phyloP scores from a whole-genome alignment of 2,329 filamentous ascomycete genomes.

The Penicillium corylophilum region DNA sequence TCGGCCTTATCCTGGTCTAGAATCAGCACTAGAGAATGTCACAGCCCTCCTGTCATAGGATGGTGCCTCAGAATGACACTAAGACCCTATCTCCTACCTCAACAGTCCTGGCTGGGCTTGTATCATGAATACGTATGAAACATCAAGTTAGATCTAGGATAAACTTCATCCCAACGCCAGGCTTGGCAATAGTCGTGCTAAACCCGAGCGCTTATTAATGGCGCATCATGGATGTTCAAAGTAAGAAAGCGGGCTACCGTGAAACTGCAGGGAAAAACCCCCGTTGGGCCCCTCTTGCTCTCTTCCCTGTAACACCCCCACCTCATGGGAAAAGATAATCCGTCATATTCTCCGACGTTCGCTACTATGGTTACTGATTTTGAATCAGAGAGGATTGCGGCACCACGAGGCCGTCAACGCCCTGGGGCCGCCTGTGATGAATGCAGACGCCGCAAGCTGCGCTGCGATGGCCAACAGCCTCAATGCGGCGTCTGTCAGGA shows the following conservation, averaged over 20 bases:
- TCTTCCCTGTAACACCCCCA: neutral
- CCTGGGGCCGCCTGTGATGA: conserved; percentile 21
- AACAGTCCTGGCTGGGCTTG: neutral
- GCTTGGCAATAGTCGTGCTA: neutral
- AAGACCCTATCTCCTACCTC: neutral
- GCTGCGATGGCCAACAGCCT: conserved; percentile 58
- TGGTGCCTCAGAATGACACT: neutral
- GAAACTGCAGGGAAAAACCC: neutral
- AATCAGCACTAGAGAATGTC: neutral
- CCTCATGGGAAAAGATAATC: neutral
- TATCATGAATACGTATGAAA: neutral
- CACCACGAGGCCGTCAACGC: conserved; percentile 2
- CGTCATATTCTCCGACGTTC: neutral
- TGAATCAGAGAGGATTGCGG: neutral
- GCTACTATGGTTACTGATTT: neutral
- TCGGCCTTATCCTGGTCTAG: neutral
- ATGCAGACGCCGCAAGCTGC: conserved; percentile 56
- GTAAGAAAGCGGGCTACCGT: neutral
- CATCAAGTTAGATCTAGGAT: neutral
- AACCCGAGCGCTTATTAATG: neutral
- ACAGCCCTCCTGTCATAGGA: neutral
- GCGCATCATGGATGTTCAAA: neutral
- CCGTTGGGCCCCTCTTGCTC: neutral
- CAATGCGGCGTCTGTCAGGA: conserved; percentile 38
- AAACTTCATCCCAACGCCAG: neutral